A percentile compares a stretch with the other conserved stretches of the same genome.
phyloP scores from a whole-genome alignment of 495 filamentous ascomycete genomes.

The Tricharina praecox region DNA sequence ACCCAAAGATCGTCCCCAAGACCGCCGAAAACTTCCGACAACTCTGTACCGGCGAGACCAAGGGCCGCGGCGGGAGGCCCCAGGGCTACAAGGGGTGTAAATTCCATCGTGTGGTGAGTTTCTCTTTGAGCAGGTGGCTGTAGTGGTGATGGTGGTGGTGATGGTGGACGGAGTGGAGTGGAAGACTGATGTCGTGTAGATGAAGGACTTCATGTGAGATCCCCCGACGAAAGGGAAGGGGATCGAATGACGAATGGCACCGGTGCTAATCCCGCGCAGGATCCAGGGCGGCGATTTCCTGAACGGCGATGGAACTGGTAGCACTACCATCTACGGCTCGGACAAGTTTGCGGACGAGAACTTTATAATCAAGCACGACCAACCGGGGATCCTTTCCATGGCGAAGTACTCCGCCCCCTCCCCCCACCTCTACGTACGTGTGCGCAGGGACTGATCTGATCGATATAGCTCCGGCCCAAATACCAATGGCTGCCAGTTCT shows the following conservation, averaged over 20 bases:
- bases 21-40: conserved; percentile 96
- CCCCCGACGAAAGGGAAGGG: too few relatives aligned
- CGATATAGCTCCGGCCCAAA: conserved; percentile 74
- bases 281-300: conserved; percentile 93
- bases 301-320: conserved; percentile 82
- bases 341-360: conserved; percentile 84
- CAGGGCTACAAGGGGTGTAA: conserved; percentile 88
- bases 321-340: conserved; percentile 69
- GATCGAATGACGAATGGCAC: too few relatives aligned
- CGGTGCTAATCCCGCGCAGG: conserved; percentile 10
- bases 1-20: conserved; percentile 61
- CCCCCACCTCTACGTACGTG: background rate
- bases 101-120: conserved; percentile 81
- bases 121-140: too few relatives aligned
- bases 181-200: conserved; percentile 43
- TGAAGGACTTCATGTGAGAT: conserved; percentile 84
- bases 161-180: too few relatives aligned
- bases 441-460: background rate
- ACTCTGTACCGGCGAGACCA: conserved; percentile 89
- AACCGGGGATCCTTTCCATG: conserved; percentile 74
- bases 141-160: too few relatives aligned
- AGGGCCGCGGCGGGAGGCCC: conserved; percentile 59
- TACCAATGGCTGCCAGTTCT: conserved; percentile 93
- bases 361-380: conserved; percentile 61
- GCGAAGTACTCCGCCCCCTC: conserved; percentile 32